Evolutionary conservation across 352 stramenopile species (phyloP), one percentile per base, ranked within the genome.

Genomic region (Peronospora farinosa): DNA sequence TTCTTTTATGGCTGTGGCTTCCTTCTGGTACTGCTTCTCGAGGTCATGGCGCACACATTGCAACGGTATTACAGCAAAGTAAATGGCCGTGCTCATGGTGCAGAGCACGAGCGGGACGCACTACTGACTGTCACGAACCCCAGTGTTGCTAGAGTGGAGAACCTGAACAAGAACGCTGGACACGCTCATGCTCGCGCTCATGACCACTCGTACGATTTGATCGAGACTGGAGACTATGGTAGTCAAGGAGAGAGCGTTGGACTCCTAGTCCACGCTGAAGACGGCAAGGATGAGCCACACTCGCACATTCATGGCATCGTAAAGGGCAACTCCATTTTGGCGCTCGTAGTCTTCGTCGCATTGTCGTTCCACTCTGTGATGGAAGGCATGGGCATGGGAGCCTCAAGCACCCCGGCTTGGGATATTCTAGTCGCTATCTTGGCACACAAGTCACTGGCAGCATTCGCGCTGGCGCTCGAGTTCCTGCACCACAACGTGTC

Each of bases 281-380:
- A 43, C 12, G 43, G 1, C 9, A 54, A 58, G 19, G 51, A 72
- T 7, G 64, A 67, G 25, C 49, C 45, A 11, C 78, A 87, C 49
- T 70, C 73, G 12, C 76, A 89, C 49, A 69, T 80, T 32, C 68
- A 85, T 58, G 68, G 66, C 19, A 74, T 90, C 40, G 69, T 88
- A 36, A 68, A 84, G 46, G 56, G 54, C 11, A 85, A 85, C 35
- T 72, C 73, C 12, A 59, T 81, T 21, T 47, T 90, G 25, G 77
- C 78, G 21, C 67, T 88, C n/a, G 64, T 87, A 7, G 67, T 92
- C n/a, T 88, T 90, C 53, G 54, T 74, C 10, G 81, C 81, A 28
- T 60, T 92, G 28, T 92, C 81, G 3, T 90, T 92, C 61, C 81
- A 92, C 55, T 92, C 81, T 10, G 57, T 90, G 19, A 88, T 92